Conservation (phyloP, 305 asterid genomes). For the Fraxinus paxiana region DNA sequence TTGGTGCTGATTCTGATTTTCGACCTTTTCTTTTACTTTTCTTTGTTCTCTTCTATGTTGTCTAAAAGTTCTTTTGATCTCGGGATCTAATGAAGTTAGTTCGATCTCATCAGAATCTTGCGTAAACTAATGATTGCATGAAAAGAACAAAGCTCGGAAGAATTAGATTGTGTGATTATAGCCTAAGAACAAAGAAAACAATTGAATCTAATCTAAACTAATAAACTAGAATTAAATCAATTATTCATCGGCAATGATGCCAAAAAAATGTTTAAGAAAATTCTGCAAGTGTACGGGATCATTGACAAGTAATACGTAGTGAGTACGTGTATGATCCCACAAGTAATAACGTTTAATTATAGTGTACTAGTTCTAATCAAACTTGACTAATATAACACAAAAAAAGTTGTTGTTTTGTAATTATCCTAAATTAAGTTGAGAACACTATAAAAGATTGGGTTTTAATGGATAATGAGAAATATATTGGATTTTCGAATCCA, state of each 20-base stretch:
- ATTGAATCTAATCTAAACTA: background rate
- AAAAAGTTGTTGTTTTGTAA: background rate
- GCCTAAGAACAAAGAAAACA: background rate
- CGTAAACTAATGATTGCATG: no score
- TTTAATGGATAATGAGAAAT: background rate
- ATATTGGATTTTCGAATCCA: background rate
- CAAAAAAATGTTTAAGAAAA: background rate
- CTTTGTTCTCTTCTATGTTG: background rate
- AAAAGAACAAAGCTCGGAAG: no score
- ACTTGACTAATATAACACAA: background rate
- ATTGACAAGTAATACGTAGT: background rate
- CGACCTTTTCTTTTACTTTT: background rate
- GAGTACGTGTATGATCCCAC: no score
- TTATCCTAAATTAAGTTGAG: background rate
- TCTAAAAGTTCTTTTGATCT: background rate
- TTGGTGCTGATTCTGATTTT: background rate
- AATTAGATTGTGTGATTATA: no score
- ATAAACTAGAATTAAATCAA: no score
- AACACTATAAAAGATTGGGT: no score
- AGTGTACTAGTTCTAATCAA: no score
- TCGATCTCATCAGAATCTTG: background rate
- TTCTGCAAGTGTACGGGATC: background rate
- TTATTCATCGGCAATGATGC: no score
- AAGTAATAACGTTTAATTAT: no score
- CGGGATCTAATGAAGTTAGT: background rate